Evolutionary conservation across 805 yeast genomes (phyloP).

Genomic region (Candida namnaoensis): DNA sequence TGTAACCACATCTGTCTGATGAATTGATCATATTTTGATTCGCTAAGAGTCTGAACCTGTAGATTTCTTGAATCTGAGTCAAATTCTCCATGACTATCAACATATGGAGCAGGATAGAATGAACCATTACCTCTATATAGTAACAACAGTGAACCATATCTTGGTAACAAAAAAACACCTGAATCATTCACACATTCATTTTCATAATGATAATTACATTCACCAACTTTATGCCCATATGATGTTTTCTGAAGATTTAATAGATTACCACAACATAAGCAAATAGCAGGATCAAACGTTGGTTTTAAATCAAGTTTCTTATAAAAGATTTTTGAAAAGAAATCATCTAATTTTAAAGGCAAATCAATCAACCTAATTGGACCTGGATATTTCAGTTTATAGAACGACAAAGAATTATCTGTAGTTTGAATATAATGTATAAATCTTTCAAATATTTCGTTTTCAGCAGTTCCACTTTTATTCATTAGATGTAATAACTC

Average conservation of each 20-base stretch:
- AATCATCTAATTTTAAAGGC: constrained; percentile 58
- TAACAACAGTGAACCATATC: constrained; percentile 54
- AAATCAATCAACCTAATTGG: constrained; percentile 48
- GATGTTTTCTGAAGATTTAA: constrained; percentile 59
- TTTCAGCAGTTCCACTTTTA: constrained; percentile 16
- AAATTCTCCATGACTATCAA: constrained; percentile 80
- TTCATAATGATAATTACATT: constrained; percentile 66
- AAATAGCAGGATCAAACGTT: constrained; percentile 70
- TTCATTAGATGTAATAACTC: constrained; percentile 10
- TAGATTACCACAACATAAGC: constrained; percentile 71
- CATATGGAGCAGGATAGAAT: constrained; percentile 74
- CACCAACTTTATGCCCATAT: constrained; percentile 52
- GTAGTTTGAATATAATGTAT: constrained; percentile 11
- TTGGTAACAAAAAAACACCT: constrained; percentile 69
- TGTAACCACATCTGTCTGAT: constrained; percentile 65
- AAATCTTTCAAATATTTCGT: constrained; percentile 8
- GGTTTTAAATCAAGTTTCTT: constrained; percentile 29
- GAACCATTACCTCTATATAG: constrained; percentile 75
- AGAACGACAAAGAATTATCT: constrained; percentile 11
- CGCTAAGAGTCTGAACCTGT: constrained; percentile 61
- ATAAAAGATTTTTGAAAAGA: constrained; percentile 54
- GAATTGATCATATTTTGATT: constrained; percentile 55
- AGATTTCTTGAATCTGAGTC: constrained; percentile 67
- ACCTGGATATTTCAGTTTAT: constrained; percentile 54
- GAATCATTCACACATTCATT: constrained; percentile 56